These are phyloP conservation scores for Ananas comosus DNA, from an alignment of 176 grass and related monocot genomes.

Conservation along the genomic window DNA sequence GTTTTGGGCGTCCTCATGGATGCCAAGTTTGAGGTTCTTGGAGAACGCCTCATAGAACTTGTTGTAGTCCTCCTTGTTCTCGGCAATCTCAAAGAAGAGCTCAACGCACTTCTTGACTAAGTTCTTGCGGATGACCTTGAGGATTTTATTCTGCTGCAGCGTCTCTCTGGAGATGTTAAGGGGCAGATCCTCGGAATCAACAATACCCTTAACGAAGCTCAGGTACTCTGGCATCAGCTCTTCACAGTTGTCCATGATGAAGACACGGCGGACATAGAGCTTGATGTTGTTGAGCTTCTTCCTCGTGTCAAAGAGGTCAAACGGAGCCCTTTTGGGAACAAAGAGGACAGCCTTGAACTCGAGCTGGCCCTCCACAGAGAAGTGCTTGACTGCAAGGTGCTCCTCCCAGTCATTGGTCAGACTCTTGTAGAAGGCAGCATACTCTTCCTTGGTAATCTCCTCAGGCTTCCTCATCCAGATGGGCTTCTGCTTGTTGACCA, in stretches of 20 bases:
- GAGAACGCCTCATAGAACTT: conserved; percentile 99
- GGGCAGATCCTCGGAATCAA: conserved; percentile 97
- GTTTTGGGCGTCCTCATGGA: conserved; percentile 81
- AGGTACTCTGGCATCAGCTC: conserved; percentile 89
- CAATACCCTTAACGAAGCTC: conserved; percentile 91
- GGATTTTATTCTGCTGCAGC: conserved; percentile 98
- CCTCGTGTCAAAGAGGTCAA: conserved; percentile 89
- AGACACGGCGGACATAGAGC: conserved; percentile 81
- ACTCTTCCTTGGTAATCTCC: conserved; percentile 96
- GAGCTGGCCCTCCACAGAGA: conserved; percentile 95
- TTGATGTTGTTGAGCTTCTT: conserved; percentile 98
- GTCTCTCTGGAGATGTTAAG: conserved; percentile 95
- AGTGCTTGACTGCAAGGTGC: conserved; percentile 89
- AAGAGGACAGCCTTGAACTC: conserved; percentile 98
- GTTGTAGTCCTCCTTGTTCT: conserved; percentile 99
- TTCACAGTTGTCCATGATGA: conserved; percentile 99
- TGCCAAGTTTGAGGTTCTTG: conserved; percentile 94
- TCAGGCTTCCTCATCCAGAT: conserved; percentile 99
- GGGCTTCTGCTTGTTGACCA: conserved; percentile 95
- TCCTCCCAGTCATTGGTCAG: conserved; percentile 98
- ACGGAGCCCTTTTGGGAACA: conserved; percentile 87
- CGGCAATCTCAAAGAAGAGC: conserved; percentile 96
- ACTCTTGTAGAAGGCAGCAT: conserved; percentile 97
- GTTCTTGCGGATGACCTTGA: conserved; percentile 94
- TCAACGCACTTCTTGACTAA: conserved; percentile 91